phyloP scores from a whole-genome alignment of 2,329 filamentous ascomycete genomes.

The Chaetomiaceae sp. region DNA sequence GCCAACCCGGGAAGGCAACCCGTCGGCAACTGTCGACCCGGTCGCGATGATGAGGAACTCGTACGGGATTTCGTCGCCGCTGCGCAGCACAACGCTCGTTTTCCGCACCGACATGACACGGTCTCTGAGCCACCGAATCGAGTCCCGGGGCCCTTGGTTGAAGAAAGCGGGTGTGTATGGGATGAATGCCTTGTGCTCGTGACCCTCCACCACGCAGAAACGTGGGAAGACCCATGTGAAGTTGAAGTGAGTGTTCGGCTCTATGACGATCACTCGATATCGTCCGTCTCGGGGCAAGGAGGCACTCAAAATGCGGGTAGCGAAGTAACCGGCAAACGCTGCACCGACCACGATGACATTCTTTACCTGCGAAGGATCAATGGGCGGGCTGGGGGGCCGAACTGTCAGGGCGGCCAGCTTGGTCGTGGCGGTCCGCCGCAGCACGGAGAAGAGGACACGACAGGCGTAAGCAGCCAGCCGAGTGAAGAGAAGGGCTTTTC shows the following conservation, averaged over 20 bases:
- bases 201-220: conserved; percentile 49
- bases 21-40: conserved; percentile 38
- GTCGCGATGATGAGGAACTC: conserved; percentile 54
- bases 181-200: conserved; percentile 55
- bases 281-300: conserved; percentile 40
- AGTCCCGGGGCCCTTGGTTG: conserved; percentile 20
- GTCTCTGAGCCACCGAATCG: conserved; percentile 18
- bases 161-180: conserved; percentile 38
- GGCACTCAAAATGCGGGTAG: conserved; percentile 41
- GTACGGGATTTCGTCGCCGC: conserved; percentile 43
- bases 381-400: not conserved
- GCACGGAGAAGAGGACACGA: conserved; percentile 7
- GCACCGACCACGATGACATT: conserved; percentile 53
- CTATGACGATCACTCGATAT: conserved; percentile 50
- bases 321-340: conserved; percentile 50
- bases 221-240: conserved; percentile 56
- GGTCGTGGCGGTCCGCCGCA: conserved; percentile 4
- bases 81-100: conserved; percentile 35
- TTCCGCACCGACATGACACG: conserved; percentile 35
- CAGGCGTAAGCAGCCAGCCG: conserved; percentile 11
- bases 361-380: conserved; percentile 12
- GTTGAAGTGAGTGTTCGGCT: conserved; percentile 56
- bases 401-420: conserved; percentile 6
- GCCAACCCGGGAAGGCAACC: conserved; percentile 44
- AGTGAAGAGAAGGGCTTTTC: conserved; percentile 12